Evolutionary conservation across 768 basidiomycete genomes (phyloP), one percentile per base, ranked within the genome.

Genomic region (Lactarius akahatsu): DNA sequence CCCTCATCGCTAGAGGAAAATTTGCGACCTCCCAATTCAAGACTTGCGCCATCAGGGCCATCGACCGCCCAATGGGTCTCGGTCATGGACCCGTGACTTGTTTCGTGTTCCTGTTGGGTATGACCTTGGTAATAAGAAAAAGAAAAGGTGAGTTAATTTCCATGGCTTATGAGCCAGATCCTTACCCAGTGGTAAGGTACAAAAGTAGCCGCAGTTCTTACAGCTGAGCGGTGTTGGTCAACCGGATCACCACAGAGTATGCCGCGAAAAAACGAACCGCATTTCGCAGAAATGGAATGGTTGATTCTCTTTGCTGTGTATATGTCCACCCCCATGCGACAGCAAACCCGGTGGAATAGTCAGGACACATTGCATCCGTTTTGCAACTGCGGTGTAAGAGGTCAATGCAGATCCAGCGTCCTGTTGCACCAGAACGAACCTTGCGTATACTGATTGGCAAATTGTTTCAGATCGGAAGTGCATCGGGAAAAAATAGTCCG

Each of bases 81-180:
- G 0, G 84, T 82, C 85, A 87, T 87, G 0, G 84, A 86, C 8
- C 86, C 87, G 62, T 88, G 86, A 15, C 78, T 78, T 0, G 86
- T 88, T 56, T 86, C 85, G 47, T 88, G 86, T 57, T 85, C 83
- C 68, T 81, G 78, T 63, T 87, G 85, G 1, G 83, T 64, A 67
- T 87, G 86, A 0, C 82, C 86, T 87, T 32, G 18, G 43, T 30
- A 23, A 26, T 32, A 45, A n/a, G 38, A 2, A 13, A 57, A 10
- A 11, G 36, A 13, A 36, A 36, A 36, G 10, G 67, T 41, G 18
- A 20, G 6, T n/a, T 2, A 20, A 54, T 20, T 56, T 30, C 32
- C 8, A 0, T 30, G 2, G 23, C 23, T 50, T 18, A 63, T 32
- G n/a, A 40, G 23, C 3, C 28, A 41, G 1, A 3, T 2, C 60